Evolutionary conservation across 202 grass and related monocot species (phyloP), one percentile per base, ranked within the genome.

Genomic region (Panicum virgatum): DNA sequence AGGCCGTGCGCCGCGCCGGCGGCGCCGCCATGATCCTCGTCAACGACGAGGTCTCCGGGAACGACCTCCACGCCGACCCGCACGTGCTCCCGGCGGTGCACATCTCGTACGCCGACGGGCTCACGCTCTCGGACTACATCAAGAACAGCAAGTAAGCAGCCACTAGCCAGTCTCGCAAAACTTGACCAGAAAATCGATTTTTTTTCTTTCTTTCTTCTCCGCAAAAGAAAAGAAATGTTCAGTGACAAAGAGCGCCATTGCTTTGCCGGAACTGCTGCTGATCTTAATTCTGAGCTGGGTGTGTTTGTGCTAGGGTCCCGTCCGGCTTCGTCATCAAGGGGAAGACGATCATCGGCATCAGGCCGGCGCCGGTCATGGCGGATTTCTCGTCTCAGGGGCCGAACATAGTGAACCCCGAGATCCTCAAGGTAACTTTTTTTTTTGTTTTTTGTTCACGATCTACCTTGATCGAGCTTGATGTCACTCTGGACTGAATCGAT

Each of bases 311-410:
- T 0, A 80, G 77, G 45, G 14, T 34, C 2, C 73, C 84, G 14
- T 52, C 51, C 14, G 95, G 79, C 14, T 93, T 83, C 73, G 83
- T 98, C 69, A 78, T 91, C 2, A 94, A 85, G 53, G 72, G 76
- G 51, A 72, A 18, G 48, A 94, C 90, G 34, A 5, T 65, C 34
- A 1, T 91, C 13, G 53, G 78, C 67, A 73, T 2, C 30, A 93
- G 57, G 69, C 95, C 95, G 32, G 82, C 88, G 61, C 90, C 90
- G 29, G 79, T 86, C 69, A 94, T 94, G 90, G 92, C 90, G 1
- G 30, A 39, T 0, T 98, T 94, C 84, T 98, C 92, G 27, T 98
- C 92, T 5, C 88, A 82, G 64, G 95, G 95, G 0, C 92, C 90
- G 2, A 98, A 90, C 68, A 29, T 37, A 10, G 8, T 94, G 59